Evolutionary conservation across 768 basidiomycete species (phyloP).

Genomic region (Roridomyces roridus): DNA sequence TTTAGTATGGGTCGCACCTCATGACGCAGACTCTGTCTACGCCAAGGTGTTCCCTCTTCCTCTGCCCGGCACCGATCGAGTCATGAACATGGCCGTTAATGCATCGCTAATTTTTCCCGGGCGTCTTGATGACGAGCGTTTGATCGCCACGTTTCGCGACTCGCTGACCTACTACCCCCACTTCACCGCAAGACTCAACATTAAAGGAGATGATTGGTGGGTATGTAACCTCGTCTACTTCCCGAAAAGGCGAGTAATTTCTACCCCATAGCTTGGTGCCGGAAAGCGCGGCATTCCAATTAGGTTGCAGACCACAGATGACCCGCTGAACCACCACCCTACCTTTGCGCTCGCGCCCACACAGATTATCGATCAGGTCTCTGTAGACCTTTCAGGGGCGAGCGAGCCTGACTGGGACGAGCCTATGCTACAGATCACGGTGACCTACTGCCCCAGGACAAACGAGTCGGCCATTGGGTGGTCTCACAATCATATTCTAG

Average conservation of each 20-base stretch:
- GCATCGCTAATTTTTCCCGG: not conserved
- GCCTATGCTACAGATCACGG: not conserved
- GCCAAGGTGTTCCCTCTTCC: not conserved
- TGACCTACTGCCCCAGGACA: not conserved
- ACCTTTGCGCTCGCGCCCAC: not conserved
- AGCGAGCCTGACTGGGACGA: not conserved
- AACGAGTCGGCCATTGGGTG: not conserved
- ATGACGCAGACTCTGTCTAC: too few species aligned
- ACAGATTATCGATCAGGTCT: not conserved
- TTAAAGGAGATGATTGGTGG: not conserved
- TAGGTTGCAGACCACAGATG: not conserved
- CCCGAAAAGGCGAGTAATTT: not conserved
- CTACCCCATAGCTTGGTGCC: not conserved
- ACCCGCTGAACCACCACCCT: not conserved
- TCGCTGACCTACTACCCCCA: not conserved
- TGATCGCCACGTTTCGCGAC: not conserved
- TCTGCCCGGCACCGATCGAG: not conserved
- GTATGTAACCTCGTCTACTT: not conserved
- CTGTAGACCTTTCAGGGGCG: not conserved
- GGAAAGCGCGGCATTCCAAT: not conserved
- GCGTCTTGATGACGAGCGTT: not conserved
- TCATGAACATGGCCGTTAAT: not conserved
- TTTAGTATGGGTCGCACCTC: too few species aligned
- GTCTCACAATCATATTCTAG: not conserved
- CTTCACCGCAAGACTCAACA: not conserved